Evolutionary conservation across 176 grass and related monocot species (phyloP), one percentile per base, ranked within the genome.

Genomic region (Bromus sterilis): DNA sequence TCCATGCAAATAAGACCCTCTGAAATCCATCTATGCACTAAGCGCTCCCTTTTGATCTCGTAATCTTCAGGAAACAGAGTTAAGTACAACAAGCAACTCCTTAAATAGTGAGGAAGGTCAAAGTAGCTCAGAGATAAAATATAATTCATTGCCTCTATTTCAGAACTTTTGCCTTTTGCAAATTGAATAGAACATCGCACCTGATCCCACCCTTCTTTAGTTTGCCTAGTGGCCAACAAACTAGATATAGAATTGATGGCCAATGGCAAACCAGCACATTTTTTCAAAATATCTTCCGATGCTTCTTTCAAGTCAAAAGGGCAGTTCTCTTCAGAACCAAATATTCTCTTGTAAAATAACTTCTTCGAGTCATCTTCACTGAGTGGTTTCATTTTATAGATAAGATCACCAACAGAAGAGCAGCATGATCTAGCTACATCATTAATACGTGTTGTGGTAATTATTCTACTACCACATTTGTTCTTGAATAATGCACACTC

Each of bases 211-310:
- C 40, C 58, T 23, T 70, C 79, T 16, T 82, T 11, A 9, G 29
- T 59, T 39, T 42, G 10, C 39, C 11, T 20, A 21, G 23, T 82
- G 9, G 79, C 65, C 35, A 82, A 28, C 10, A 82, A 58, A 58
- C 79, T 42, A 29, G 79, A 63, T 21, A 82, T 26, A 21, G 66
- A 32, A 73, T 39, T 70, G 15, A 82, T 56, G 13, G 61, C 79
- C 36, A 82, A 58, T n/a, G 65, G 79, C 9, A 68, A 72, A 30
- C 79, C 78, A 69, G 36, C 68, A 59, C 79, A 82, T 82, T 56
- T 82, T 57, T 56, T 55, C 11, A 70, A 11, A 18, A 82, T 82
- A 15, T 23, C 42, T 16, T 59, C 37, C 20, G 62, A 53, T 2
- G 33, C 66, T 15, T 55, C 69, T 73, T 48, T 58, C 2, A 82